Base-by-base conservation (phyloP, 2,329 filamentous ascomycete species). In the Neoarthrinium moseri region DNA sequence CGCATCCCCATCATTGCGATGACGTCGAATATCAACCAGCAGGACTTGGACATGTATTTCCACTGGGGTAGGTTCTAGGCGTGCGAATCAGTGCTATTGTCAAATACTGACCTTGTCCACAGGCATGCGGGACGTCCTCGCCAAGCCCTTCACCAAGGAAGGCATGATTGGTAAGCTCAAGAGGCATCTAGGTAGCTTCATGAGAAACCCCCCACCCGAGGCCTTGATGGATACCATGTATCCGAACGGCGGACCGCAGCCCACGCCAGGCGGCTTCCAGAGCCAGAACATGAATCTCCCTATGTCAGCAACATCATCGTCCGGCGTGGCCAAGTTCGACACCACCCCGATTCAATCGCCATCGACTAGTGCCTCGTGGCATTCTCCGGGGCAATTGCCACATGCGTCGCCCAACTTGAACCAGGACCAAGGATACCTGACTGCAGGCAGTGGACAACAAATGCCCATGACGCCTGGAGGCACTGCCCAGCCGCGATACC, bases 51-150 rank as follows among this genome's bases (percentile, higher is more conserved):
- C 44, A 91, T 95, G 71, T 99, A 99, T 64, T 97, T 96, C 71
- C 86, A 92, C 59, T 91, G 95, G 70, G 94, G 91, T 94, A 78
- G 74, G 86, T 67, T 24, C 43, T 15, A 4, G 21, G 4, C 32
- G n/a, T 2, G 32, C 6, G 8, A 3, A 10, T 3, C 10, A n/a
- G 4, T 21, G 17, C 18, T 22, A n/a, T 27, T 29, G 22, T 30
- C 20, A 4, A 40, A n/a, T 48, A 51, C 52, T 54, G 47, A 47
- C 26, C 22, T 3, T 26, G 3, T 17, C 10, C 18, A 6, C 56
- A 96, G 91, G 92, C 34, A 96, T 99, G 91, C 95, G 96, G 61
- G 94, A 96, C 61, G 92, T 99, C 15, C 73, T 99, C 49, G 92
- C 94, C 0, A 99, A 99, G 63, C 94, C 94, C 0, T 99, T 99